Base-by-base conservation (phyloP, 352 stramenopile species). In the Globisporangium nunn region DNA sequence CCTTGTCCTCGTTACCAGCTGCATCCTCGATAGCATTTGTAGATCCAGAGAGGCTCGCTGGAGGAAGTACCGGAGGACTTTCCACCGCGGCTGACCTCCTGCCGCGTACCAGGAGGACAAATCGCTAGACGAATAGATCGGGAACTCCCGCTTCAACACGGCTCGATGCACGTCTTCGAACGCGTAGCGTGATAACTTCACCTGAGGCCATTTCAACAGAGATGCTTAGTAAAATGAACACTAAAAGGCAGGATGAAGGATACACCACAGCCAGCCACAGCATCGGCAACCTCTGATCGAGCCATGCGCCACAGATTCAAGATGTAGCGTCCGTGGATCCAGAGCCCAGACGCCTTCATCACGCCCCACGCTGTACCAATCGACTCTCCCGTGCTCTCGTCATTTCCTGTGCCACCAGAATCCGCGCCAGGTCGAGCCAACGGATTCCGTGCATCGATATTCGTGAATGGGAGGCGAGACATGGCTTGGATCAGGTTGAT, bases 271-370 rank as follows among this genome's bases (percentile, higher is more conserved):
- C 31, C 31, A 37, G 31, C 31, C 29, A 23, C 63, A 23, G 23
- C 23, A 1, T 23, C 1, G 23, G 23, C 23, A 23, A 93, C 81
- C 72, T 95, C 85, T 17, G 85, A 95, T 40, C 82, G 73, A 18
- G 81, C 73, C 58, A 92, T 86, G 49, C 90, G 75, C 93, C 93
- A 98, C n/a, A 97, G 59, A 67, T 98, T 98, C 2, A 98, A 61
- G 49, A 97, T 79, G 52, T 93, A 87, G 12, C 93, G 75, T 0
- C 91, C 91, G 44, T 92, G 82, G 40, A 98, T 71, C 86, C 87
- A 97, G 39, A 97, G 60, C 0, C 90, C 89, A 15, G 85, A 85
- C 12, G 85, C 81, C 54, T 93, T 95, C 31, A 78, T 88, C 29
- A 91, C 71, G 41, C 81, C 81, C 78, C 82, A 92, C 1, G 59